Base-by-base conservation (phyloP, 192 early-diverging fungal species). In the Gamsiella multidivaricata region DNA sequence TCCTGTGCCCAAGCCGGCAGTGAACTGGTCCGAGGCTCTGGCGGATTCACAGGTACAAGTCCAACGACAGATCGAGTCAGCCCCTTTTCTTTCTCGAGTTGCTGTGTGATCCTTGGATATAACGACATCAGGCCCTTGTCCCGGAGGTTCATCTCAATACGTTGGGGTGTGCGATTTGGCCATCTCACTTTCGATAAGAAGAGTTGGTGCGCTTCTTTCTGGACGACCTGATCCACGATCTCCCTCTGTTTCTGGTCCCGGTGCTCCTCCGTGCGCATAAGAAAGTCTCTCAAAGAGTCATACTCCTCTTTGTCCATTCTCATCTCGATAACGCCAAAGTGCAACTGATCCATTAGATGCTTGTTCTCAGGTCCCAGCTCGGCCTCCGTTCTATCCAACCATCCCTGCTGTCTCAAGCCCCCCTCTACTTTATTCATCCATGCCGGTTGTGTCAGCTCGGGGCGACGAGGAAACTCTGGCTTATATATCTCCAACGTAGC, bases 1-100 rank as follows among this genome's bases (percentile, higher is more conserved):
- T 61, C 23, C 22, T 55, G 54, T 3, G 71, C 71, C 71, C 71
- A 74, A 5, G 9, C 18, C 14, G 71, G 71, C 34, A 74, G 22
- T 0, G n/a, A 25, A 1, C 20, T 59, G 8, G 56, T 23, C 10
- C 63, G 47, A 10, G 36, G 22, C 29, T 74, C 71, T 26, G 57
- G 71, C 25, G 56, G 63, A 14, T 60, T 26, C 29, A 49, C 9
- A 0, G 62, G 55, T 4, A 61, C 56, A 29, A 17, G 42, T 0
- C 57, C 56, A 12, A 23, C 15, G 41, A 66, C 26, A 26, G 23
- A 50, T 8, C 12, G 45, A 14, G 61, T 17, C n/a, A 47, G 26
- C 3, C 70, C 70, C 20, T 34, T 22, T 2, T 17, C 22, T 20
- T 49, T 28, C 45, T 64, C 54, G 14, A 63, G 9, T 11, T 43